A percentile compares a stretch with the other conserved stretches of the same genome.
These are phyloP conservation scores for Setaria italica DNA, from an alignment of 202 grass and related monocot genomes.

Conservation along the genomic window DNA sequence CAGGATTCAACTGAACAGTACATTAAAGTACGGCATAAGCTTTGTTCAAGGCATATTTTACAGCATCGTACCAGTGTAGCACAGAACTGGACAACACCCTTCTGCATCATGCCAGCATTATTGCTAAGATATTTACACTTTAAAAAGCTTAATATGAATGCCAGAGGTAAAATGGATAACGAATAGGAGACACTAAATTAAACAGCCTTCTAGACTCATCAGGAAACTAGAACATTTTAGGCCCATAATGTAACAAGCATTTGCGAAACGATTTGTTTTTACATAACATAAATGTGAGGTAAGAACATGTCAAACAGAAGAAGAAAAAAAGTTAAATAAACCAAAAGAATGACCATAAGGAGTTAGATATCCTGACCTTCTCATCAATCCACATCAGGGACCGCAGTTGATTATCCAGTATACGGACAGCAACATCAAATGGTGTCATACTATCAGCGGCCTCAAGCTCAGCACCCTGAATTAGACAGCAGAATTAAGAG, in stretches of 20 bases:
- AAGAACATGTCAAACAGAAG: constrained; percentile 2
- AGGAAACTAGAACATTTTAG: background rate
- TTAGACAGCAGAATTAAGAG: constrained; percentile 30
- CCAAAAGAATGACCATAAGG: background rate
- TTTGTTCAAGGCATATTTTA: constrained; percentile 6
- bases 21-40: background rate
- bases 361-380: constrained; percentile 61
- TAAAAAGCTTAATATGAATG: background rate
- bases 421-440: constrained; percentile 93
- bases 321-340: constrained; percentile 13
- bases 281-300: background rate
- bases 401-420: constrained; percentile 96
- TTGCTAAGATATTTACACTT: constrained; percentile 12
- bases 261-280: background rate
- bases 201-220: constrained; percentile 23
- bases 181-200: background rate
- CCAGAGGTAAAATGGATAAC: background rate
- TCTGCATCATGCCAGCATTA: constrained; percentile 14
- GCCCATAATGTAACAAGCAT: constrained; percentile 18
- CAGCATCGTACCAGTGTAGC: background rate
- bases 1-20: constrained; percentile 23
- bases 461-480: constrained; percentile 80
- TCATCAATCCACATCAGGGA: constrained; percentile 99
- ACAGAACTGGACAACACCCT: constrained; percentile 9
- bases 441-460: constrained; percentile 79